These are phyloP conservation scores for Phytophthora sp. DNA, from an alignment of 352 stramenopile genomes.

Conservation along the genomic window DNA sequence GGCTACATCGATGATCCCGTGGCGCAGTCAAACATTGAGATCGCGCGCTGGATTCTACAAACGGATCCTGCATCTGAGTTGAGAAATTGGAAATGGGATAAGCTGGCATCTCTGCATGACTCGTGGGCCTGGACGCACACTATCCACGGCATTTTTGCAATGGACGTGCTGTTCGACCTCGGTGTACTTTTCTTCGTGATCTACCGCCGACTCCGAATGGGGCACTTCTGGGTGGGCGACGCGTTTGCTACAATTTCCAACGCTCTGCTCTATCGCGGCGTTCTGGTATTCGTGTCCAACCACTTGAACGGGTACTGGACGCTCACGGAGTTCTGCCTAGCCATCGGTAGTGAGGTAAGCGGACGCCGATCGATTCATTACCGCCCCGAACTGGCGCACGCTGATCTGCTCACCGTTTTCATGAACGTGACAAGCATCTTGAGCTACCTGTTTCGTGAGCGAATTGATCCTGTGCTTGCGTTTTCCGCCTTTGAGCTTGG, in stretches of 20 bases:
- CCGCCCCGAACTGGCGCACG: slow-evolving; percentile 4
- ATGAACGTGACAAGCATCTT: slow-evolving; percentile 15
- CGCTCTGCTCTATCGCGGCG: slow-evolving; percentile 20
- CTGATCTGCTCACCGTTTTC: slow-evolving; percentile 33
- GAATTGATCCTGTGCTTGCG: slow-evolving; percentile 28
- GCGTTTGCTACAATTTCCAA: slow-evolving; percentile 40
- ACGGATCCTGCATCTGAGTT: slow-evolving; percentile 19
- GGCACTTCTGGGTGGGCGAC: slow-evolving; percentile 42
- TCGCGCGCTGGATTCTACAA: slow-evolving; percentile 15
- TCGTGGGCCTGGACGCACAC: slow-evolving; percentile 47
- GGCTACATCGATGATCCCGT: slow-evolving; percentile 33
- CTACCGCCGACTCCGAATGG: slow-evolving; percentile 17
- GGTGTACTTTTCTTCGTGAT: slow-evolving; percentile 37
- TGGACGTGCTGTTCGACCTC: slow-evolving; percentile 33
- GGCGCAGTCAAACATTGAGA: slow-evolving; percentile 41
- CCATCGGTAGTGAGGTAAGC: slow-evolving; percentile 1
- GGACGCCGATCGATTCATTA: slow-evolving; percentile 2
- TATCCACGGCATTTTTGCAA: slow-evolving; percentile 35
- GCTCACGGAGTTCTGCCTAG: slow-evolving; percentile 33
- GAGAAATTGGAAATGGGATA: slow-evolving; percentile 16
- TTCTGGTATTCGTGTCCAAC: slow-evolving; percentile 28
- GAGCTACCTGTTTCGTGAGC: slow-evolving; percentile 20
- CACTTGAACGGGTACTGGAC: slow-evolving; percentile 39
- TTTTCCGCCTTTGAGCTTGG: slow-evolving; percentile 16
- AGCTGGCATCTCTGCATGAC: slow-evolving; percentile 21